These are phyloP conservation scores for Cicer arietinum DNA, from an alignment of 306 rosid genomes.

Conservation along the genomic window DNA sequence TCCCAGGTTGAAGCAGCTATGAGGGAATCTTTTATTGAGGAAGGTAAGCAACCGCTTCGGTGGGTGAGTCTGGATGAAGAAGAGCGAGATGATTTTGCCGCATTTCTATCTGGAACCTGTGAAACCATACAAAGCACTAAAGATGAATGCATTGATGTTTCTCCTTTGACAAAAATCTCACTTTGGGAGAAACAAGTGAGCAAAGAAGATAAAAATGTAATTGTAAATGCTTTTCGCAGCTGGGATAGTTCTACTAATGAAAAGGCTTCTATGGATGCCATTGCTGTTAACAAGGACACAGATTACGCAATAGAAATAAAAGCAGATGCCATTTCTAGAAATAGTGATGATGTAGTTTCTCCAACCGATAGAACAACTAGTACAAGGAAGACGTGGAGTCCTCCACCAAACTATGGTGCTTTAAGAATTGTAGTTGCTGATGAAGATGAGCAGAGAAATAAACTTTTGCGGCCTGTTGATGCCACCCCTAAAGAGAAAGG, in stretches of 20 bases:
- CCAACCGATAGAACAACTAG: constrained; percentile 69
- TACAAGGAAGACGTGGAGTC: constrained; percentile 71
- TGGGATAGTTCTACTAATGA: constrained; percentile 49
- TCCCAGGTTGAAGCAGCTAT: constrained; percentile 70
- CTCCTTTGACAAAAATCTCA: constrained; percentile 48
- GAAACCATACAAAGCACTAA: constrained; percentile 47
- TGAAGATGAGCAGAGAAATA: constrained; percentile 60
- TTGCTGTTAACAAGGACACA: constrained; percentile 45
- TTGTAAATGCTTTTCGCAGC: constrained; percentile 47
- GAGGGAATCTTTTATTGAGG: constrained; percentile 64
- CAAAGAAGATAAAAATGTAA: constrained; percentile 50
- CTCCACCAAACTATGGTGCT: constrained; percentile 66
- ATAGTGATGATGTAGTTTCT: constrained; percentile 66
- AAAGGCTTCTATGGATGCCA: constrained; percentile 53
- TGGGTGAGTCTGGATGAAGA: constrained; percentile 90
- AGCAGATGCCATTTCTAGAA: constrained; percentile 50
- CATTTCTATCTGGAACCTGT: constrained; percentile 81
- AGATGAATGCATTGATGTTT: constrained; percentile 51
- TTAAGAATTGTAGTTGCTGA: constrained; percentile 70
- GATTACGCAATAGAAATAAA: constrained; percentile 57
- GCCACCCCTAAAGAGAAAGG: constrained; percentile 87
- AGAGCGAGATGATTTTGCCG: constrained; percentile 88
- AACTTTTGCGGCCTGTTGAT: constrained; percentile 44
- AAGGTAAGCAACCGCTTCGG: constrained; percentile 78
- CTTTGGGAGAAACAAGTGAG: constrained; percentile 44